Conservation (phyloP, 129 eudicot species). For the Lactuca sativa region DNA sequence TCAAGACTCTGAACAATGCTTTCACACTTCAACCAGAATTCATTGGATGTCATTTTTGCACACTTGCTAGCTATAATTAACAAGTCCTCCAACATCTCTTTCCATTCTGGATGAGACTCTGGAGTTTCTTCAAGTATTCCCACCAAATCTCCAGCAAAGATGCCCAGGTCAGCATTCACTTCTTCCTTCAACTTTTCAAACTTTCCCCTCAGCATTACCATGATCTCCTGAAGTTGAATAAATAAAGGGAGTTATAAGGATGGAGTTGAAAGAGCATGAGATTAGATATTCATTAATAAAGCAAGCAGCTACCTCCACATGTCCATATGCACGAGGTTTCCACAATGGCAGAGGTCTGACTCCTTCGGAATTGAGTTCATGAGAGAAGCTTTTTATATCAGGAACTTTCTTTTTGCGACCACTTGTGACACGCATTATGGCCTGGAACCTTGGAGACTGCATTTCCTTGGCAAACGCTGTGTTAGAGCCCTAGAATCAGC, state of each 20-base stretch:
- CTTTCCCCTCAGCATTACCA: conserved; percentile 74
- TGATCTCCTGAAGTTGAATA: conserved; percentile 59
- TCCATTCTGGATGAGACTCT: conserved; percentile 71
- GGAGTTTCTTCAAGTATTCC: conserved; percentile 63
- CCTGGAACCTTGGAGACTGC: conserved; percentile 86
- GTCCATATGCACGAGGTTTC: conserved; percentile 89
- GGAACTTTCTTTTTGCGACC: conserved; percentile 76
- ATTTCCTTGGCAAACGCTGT: conserved; percentile 69
- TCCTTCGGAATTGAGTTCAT: conserved; percentile 94
- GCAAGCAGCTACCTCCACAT: conserved; percentile 61
- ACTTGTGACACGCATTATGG: conserved; percentile 77
- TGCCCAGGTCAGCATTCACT: conserved; percentile 78
- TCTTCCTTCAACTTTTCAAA: conserved; percentile 86
- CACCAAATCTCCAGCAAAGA: conserved; percentile 89
- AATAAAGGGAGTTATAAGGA: neutral
- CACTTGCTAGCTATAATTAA: conserved; percentile 64
- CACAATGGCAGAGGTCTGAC: conserved; percentile 85
- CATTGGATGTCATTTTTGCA: conserved; percentile 81
- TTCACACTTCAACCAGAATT: conserved; percentile 90
- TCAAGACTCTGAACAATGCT: conserved; percentile 81
- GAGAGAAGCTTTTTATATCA: conserved; percentile 91
- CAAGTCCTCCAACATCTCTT: conserved; percentile 68
- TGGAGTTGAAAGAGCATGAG: conserved; percentile 17
- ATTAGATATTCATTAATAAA: neutral
- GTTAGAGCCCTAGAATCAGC: conserved; percentile 53